Evolutionary conservation across 257 asterid species (phyloP), one percentile per base, ranked within the genome.

Genomic region (Prunella vulgaris): DNA sequence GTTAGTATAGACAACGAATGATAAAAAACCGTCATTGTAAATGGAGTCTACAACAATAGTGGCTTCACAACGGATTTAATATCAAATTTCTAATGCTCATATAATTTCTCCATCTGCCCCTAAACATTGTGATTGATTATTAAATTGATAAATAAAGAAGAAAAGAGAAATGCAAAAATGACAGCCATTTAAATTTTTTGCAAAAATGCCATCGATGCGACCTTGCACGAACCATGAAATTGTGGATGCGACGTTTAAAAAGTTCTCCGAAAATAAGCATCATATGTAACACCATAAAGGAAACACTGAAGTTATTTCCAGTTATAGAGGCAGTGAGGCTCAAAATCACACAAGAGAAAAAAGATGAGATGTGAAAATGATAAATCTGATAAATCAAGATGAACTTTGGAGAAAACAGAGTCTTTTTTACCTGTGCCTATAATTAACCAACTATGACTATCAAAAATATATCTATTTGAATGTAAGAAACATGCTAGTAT

Each of bases 341-440:
- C 12, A 51, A 20, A 14, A 17, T 9, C 24, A 17, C 12, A 49
- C 33, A 14, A 1, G 9, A 17, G 22, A 14, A n/a, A 40, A 38
- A 15, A 28, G 21, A 52, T 14, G 61, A n/a, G 27, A 32, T 7
- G n/a, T 27, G 57, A 42, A 27, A 37, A 24, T 10, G 56, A 32
- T 27, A 57, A 44, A 60, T 49, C 33, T 52, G 53, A 51, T 14
- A 56, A 68, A 35, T 37, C 42, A 58, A 22, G 76, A 42, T n/a
- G 63, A 69, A 15, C 15, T 53, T 5, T 0, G 52, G 24, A n/a
- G 49, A 62, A 33, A 30, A 27, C 37, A 4, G 49, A 68, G 42
- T 5, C 27, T 24, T 25, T n/a, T 25, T 37, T 40, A 42, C 28
- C 56, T 66, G 22, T 30, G 63, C 25, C 15, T 57, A 46, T 22